Evolutionary conservation across 2,329 filamentous ascomycete genomes (phyloP), one percentile per base, ranked within the genome.

Genomic region (Apiospora rasikravindrae): DNA sequence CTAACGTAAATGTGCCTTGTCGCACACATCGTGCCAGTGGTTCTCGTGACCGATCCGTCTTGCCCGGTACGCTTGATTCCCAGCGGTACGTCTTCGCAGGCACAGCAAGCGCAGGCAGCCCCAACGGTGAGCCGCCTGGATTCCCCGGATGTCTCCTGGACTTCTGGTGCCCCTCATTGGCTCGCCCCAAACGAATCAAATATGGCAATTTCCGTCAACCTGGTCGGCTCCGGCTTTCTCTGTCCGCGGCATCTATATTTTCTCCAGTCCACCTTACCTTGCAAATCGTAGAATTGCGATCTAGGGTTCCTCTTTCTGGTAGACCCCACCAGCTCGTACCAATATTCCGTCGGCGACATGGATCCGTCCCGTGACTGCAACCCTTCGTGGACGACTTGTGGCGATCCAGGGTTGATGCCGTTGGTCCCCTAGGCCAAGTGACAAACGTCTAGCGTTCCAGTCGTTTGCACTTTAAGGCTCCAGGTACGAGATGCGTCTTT

Each of bases 151-250:
- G 33, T 22, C 57, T 19, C 22, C 57, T 40, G 33, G 19, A 40
- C 29, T 8, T 64, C 57, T 64, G 19, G 8, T 22, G 33, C 33
- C 57, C 10, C 33, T 40, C 19, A 64, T 64, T 64, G 57, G 57
- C 33, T 37, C 8, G 57, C 33, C 57, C 33, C 57, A 5, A 64
- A 37, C 22, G 33, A 64, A 64, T 37, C 22, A 64, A 64, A 40
- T 64, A 19, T 61, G 16, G 40, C 57, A 64, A 64, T 64, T 64
- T 64, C 57, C 57, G 57, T 64, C 57, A 29, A 64, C 57, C 57
- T 40, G 57, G 57, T 64, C 19, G 22, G n/a, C 57, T 40, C 10
- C 33, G 57, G 33, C 57, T 40, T 64, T 37, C 33, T 11, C 37
- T 19, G 16, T 64, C 57, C 57, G 14, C n/a, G 29, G 57, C 57